These are phyloP conservation scores for Pontederia crassipes DNA, from an alignment of 176 grass and related monocot genomes.

Conservation along the genomic window DNA sequence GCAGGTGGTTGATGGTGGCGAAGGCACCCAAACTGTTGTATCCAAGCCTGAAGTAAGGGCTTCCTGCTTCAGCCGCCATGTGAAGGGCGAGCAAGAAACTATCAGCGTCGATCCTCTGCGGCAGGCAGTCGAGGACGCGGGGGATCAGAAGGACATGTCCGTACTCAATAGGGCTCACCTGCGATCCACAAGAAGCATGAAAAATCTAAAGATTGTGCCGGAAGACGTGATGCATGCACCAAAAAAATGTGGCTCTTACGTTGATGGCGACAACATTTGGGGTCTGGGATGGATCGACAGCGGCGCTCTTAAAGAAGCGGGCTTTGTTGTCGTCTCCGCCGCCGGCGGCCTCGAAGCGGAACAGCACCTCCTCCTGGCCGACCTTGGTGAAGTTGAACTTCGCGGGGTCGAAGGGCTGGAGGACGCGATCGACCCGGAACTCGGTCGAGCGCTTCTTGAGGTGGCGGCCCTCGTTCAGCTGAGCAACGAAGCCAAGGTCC, in stretches of 20 bases:
- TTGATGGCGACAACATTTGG: slow-evolving; percentile 58
- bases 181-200: slow-evolving; percentile 10
- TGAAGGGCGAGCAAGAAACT: slow-evolving; percentile 71
- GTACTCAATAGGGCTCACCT: slow-evolving; percentile 97
- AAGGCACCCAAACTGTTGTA: slow-evolving; percentile 97
- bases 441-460: slow-evolving; percentile 97
- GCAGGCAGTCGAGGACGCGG: slow-evolving; percentile 50
- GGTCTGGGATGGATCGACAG: slow-evolving; percentile 17
- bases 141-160: slow-evolving; percentile 87
- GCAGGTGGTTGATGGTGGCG: slow-evolving; percentile 92
- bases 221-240: slow-evolving; percentile 1
- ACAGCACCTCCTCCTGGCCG: slow-evolving; percentile 72
- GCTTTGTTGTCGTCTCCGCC: slow-evolving; percentile 13
- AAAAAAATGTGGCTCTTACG: slow-evolving; percentile 22
- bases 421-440: slow-evolving; percentile 67
- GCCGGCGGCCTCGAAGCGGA: slow-evolving; percentile 35
- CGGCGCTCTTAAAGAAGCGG: slow-evolving; percentile 29
- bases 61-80: slow-evolving; percentile 61
- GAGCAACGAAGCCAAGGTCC: slow-evolving; percentile 68
- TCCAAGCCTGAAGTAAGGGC: slow-evolving; percentile 71
- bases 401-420: slow-evolving; percentile 63
- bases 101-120: slow-evolving; percentile 75
- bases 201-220: slow-evolving; percentile 4
- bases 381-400: slow-evolving; percentile 91
- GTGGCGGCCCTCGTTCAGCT: slow-evolving; percentile 96